These are phyloP conservation scores for Discostella stelligeroides DNA, from an alignment of 108 stramenopile genomes.

Conservation along the genomic window DNA sequence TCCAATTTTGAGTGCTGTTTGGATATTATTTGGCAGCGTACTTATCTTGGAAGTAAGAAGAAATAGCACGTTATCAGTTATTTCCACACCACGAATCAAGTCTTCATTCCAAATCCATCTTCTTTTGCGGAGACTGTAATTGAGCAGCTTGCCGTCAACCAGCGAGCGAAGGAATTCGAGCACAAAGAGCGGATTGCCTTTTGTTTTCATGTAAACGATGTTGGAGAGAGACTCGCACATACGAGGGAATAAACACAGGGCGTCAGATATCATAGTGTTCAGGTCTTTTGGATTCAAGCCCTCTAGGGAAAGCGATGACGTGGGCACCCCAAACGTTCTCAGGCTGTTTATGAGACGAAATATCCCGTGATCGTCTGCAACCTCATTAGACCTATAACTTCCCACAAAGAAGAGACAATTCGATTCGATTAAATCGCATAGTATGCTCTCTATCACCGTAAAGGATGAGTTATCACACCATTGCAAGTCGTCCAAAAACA, in stretches of 20 bases:
- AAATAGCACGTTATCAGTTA: constrained; percentile 49
- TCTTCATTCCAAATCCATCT: constrained; percentile 48
- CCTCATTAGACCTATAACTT: constrained; percentile 46
- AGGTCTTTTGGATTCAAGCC: constrained; percentile 26
- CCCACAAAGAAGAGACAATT: constrained; percentile 43
- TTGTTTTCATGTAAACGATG: constrained; percentile 33
- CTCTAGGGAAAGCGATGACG: constrained; percentile 13
- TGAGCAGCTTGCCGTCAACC: constrained; percentile 13
- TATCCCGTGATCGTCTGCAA: constrained; percentile 28
- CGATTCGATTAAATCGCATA: constrained; percentile 25
- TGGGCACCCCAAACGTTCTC: constrained; percentile 10
- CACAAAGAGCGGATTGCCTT: constrained; percentile 46
- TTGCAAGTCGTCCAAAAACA: constrained; percentile 47
- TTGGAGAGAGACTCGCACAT: constrained; percentile 15
- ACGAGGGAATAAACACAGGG: constrained; percentile 36
- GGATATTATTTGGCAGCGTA: constrained; percentile 10
- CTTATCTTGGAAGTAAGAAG: constrained; percentile 41
- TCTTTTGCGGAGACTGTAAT: constrained; percentile 27
- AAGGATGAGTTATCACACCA: constrained; percentile 40
- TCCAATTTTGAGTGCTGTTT: constrained; percentile 13
- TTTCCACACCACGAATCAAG: constrained; percentile 18
- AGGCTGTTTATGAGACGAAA: constrained; percentile 23
- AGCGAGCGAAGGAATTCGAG: constrained; percentile 31
- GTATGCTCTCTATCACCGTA: constrained; percentile 31
- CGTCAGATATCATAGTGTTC: constrained; percentile 40